A percentile compares a stretch with the other conserved stretches of the same genome.
These are phyloP conservation scores for Aureoboletus auriporus DNA, from an alignment of 768 basidiomycete genomes.

Conservation along the genomic window DNA sequence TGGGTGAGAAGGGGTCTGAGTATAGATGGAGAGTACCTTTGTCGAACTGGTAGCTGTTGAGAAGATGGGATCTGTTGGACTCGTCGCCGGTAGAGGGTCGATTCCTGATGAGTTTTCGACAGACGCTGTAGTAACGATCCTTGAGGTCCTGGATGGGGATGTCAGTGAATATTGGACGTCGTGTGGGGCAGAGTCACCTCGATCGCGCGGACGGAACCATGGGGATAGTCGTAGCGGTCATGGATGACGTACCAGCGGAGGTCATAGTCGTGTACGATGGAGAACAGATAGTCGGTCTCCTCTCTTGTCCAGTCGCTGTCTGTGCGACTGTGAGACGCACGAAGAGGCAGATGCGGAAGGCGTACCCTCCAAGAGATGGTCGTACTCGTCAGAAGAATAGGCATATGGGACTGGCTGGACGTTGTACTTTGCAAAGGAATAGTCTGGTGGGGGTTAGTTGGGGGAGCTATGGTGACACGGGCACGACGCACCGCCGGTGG, in stretches of 20 bases:
- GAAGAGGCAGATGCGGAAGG: background rate
- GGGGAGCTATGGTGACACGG: background rate
- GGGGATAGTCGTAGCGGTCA: constrained; percentile 81
- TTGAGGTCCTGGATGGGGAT: constrained; percentile 63
- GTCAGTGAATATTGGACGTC: background rate
- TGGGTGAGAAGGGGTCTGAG: background rate
- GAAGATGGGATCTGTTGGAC: constrained; percentile 56
- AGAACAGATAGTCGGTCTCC: constrained; percentile 92
- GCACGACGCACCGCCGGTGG: constrained; percentile 46
- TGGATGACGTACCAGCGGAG: constrained; percentile 84
- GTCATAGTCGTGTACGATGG: constrained; percentile 76
- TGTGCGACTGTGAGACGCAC: constrained; percentile 18
- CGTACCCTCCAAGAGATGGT: constrained; percentile 69
- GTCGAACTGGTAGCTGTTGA: constrained; percentile 80
- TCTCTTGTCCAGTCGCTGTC: constrained; percentile 89
- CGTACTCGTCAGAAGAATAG: constrained; percentile 88
- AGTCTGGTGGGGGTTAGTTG: constrained; percentile 42
- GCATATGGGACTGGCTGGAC: constrained; percentile 57
- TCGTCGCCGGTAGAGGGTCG: constrained; percentile 86
- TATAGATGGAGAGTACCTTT: constrained; percentile 50
- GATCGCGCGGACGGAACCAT: constrained; percentile 51
- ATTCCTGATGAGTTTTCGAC: constrained; percentile 80
- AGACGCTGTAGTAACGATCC: constrained; percentile 89
- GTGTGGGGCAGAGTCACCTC: constrained; percentile 47
- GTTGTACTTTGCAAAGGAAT: constrained; percentile 83